These are phyloP conservation scores for Angophora floribunda DNA, from an alignment of 345 rosid genomes.

Conservation along the genomic window DNA sequence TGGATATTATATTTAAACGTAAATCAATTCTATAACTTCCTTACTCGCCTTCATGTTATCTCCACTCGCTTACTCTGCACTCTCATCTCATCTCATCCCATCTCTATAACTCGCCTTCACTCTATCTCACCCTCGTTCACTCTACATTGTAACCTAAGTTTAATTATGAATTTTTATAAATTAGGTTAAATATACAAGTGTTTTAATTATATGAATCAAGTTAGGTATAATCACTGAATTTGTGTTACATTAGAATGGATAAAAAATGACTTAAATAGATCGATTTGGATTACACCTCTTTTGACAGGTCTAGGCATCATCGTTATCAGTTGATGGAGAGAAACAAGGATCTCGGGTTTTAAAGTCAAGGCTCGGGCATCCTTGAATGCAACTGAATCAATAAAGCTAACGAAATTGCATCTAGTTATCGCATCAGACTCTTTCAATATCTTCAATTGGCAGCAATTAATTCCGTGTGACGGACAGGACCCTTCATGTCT, in stretches of 20 bases:
- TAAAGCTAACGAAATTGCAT: neutral
- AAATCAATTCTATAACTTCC: no score
- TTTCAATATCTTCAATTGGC: neutral
- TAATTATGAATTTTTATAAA: no score
- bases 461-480: neutral
- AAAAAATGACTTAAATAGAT: neutral
- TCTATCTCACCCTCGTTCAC: neutral
- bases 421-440: neutral
- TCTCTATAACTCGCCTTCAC: neutral
- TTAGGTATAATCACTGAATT: neutral
- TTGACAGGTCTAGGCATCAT: neutral
- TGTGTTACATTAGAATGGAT: no score
- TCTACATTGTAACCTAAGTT: no score
- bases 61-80: no score
- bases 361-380: neutral
- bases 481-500: neutral
- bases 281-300: neutral
- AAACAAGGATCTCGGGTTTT: neutral
- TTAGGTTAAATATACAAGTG: no score
- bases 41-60: no score
- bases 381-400: neutral
- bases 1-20: no score
- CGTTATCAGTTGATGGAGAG: neutral
- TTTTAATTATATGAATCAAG: no score
- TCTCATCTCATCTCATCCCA: neutral